These are phyloP conservation scores for Neurospora sp. DNA, from an alignment of 495 filamentous ascomycete genomes.

Conservation along the genomic window DNA sequence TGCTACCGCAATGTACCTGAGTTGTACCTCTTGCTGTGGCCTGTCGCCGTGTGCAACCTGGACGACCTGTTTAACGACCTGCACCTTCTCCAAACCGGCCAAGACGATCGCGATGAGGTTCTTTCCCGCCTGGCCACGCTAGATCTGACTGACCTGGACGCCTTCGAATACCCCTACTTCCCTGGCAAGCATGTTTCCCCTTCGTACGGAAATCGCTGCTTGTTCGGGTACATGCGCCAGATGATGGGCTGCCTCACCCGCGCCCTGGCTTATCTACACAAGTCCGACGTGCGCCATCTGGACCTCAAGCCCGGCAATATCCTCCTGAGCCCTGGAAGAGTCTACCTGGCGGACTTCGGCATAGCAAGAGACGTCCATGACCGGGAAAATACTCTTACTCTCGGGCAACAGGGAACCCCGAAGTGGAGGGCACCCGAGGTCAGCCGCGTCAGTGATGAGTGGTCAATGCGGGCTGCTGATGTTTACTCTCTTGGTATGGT, in stretches of 20 bases:
- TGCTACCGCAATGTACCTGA: conserved; percentile 14
- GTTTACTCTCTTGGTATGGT: conserved; percentile 29
- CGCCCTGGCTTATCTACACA: conserved; percentile 32
- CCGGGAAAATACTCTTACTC: conserved; percentile 25
- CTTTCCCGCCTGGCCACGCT: conserved; percentile 18
- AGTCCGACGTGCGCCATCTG: conserved; percentile 29
- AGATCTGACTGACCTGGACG: conserved; percentile 19
- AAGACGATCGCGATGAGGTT: conserved; percentile 24
- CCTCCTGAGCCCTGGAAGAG: conserved; percentile 24
- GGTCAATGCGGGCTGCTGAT: conserved; percentile 28
- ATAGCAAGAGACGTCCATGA: conserved; percentile 28
- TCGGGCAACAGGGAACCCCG: conserved; percentile 21
- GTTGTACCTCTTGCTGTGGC: conserved; percentile 32
- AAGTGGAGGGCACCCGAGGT: conserved; percentile 31
- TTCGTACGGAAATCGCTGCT: background rate
- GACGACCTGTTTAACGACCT: conserved; percentile 28
- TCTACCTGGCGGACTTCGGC: conserved; percentile 36
- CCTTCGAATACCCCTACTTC: conserved; percentile 6
- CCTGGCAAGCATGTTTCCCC: background rate
- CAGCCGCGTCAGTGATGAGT: conserved; percentile 15
- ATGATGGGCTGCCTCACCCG: conserved; percentile 29
- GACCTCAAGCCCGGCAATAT: conserved; percentile 37
- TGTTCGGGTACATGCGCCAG: conserved; percentile 19
- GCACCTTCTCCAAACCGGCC: conserved; percentile 18
- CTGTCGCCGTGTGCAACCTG: conserved; percentile 33